These are phyloP conservation scores for Candida michaelii DNA, from an alignment of 805 yeast species.

Conservation along the genomic window DNA sequence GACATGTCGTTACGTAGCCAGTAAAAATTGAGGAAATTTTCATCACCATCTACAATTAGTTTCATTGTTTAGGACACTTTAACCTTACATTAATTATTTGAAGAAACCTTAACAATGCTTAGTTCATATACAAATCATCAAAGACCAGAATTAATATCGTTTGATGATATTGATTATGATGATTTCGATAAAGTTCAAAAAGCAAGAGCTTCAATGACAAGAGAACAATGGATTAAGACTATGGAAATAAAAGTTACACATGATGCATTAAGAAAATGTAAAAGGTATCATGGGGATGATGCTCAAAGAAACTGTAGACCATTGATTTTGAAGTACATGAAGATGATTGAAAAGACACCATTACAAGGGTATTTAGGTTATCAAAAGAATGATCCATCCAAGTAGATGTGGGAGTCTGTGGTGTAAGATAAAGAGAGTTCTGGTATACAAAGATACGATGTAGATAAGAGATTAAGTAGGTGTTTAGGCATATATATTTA, in stretches of 20 bases:
- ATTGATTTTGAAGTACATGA: constrained; percentile 72
- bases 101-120: no score
- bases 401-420: constrained; percentile 22
- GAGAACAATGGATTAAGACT: constrained; percentile 78
- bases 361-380: constrained; percentile 78
- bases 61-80: no score
- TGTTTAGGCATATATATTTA: no score
- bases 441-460: no score
- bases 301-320: constrained; percentile 75
- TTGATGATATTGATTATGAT: constrained; percentile 78
- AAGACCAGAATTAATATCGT: constrained; percentile 73
- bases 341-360: constrained; percentile 68
- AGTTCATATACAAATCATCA: constrained; percentile 38
- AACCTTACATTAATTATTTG: no score
- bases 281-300: constrained; percentile 52
- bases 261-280: constrained; percentile 75
- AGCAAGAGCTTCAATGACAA: constrained; percentile 75
- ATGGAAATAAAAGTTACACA: constrained; percentile 67
- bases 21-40: constrained; percentile 4
- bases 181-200: constrained; percentile 59
- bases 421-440: no score
- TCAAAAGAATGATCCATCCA: constrained; percentile 84
- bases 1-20: constrained; percentile 5
- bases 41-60: no score
- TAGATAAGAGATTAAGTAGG: no score